phyloP scores from a whole-genome alignment of 2,329 filamentous ascomycete species.

The Arthrobotrys sinensis region DNA sequence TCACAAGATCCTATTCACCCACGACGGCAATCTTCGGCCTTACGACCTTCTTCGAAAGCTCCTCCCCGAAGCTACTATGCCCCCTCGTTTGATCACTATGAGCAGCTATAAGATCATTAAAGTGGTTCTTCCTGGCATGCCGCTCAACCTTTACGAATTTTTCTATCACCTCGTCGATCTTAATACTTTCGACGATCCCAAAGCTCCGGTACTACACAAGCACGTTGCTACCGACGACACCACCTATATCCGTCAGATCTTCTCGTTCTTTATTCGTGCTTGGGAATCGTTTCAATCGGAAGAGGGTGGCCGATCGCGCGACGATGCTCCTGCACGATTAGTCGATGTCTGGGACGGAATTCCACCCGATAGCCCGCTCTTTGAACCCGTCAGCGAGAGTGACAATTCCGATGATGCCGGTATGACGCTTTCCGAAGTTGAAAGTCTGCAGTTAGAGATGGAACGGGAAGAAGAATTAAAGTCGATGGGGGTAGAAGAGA shows the following conservation, averaged over 20 bases:
- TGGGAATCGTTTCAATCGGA: slow-evolving; percentile 37
- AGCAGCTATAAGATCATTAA: slow-evolving; percentile 47
- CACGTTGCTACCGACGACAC: slow-evolving; percentile 36
- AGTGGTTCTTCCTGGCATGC: slow-evolving; percentile 35
- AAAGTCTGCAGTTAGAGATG: slow-evolving; percentile 12
- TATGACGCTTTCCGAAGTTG: slow-evolving; percentile 40
- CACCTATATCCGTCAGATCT: slow-evolving; percentile 35
- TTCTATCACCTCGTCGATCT: slow-evolving; percentile 42
- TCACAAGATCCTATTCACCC: slow-evolving; percentile 43
- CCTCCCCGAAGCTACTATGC: slow-evolving; percentile 10
- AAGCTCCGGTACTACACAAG: neutral
- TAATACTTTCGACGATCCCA: slow-evolving; percentile 16
- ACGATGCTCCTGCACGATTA: slow-evolving; percentile 24
- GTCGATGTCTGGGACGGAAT: slow-evolving; percentile 46
- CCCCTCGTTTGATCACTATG: slow-evolving; percentile 47
- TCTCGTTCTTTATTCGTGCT: slow-evolving; percentile 33
- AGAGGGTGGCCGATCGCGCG: slow-evolving; percentile 22
- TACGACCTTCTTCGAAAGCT: slow-evolving; percentile 46
- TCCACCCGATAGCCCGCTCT: slow-evolving; percentile 29
- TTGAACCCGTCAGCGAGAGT: slow-evolving; percentile 42
- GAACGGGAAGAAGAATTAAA: neutral
- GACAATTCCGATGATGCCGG: slow-evolving; percentile 38
- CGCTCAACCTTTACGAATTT: slow-evolving; percentile 36
- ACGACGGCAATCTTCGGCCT: slow-evolving; percentile 44
- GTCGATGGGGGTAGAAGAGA: neutral